Evolutionary conservation across 1,284 basidiomycete genomes (phyloP), one percentile per base, ranked within the genome.

Genomic region (Trichosporon sp.): DNA sequence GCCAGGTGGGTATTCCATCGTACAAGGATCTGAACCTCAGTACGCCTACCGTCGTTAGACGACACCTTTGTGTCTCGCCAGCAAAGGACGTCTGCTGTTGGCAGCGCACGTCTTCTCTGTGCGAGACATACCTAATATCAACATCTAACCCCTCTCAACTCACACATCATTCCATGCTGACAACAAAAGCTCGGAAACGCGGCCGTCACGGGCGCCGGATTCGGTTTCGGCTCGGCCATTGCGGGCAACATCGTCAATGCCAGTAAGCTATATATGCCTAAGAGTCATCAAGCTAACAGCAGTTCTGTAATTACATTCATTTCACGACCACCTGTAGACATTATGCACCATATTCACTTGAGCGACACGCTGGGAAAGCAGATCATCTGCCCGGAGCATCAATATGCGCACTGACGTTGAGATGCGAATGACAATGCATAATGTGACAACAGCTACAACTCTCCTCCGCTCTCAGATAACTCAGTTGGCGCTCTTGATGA

Each of bases 131-230:
- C 3, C n/a, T 56, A 12, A 12, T 8, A 4, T 37, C 59, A 6
- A 63, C 32, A 6, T 35, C 16, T 14, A 5, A 26, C 37, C 35
- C 59, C 16, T 31, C n/a, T 16, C 31, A 63, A 3, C 2, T 12
- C 26, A 26, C 26, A 26, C 26, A 10, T 32, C 26, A 40, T 8
- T 40, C 7, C 40, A 31, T 26, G 51, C 70, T 75, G 46, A 69
- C 66, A 6, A 2, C 14, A 26, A 19, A 66, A 79, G 78, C 76
- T 79, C 59, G 79, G 78, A 8, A 75, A 76, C 65, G 74, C 78
- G 0, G 78, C 78, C 10, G 79, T 78, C n/a, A 75, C 70, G 48
- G 80, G 80, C 56, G 71, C 74, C 1, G 80, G 80, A 3, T 81
- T 80, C 54, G 80, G 80, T 6, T 73, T 74, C 35, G 80, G 78